Base-by-base conservation (phyloP, 169 alveolate species). In the Cryptosporidium andersoni region DNA sequence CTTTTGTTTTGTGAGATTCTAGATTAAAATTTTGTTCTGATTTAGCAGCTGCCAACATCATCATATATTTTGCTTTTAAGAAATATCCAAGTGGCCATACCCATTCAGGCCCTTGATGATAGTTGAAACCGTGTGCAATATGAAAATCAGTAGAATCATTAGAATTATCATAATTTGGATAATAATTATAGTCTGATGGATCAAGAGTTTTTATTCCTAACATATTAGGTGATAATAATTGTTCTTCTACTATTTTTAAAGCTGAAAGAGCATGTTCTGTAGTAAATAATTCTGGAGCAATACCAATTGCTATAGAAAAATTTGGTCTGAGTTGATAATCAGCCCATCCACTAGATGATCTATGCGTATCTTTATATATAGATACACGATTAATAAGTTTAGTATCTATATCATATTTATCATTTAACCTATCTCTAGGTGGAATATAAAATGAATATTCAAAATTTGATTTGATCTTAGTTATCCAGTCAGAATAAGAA, bases 81-180 rank as follows among this genome's bases (percentile, higher is more conserved):
- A 89, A 95, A 81, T 91, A 94, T 11, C 98, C 99, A 64, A 92
- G 43, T 8, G 96, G 96, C 98, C 98, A 96, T 6, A 96, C 93
- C 99, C 99, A 96, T 81, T 96, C 98, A n/a, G 99, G 99, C 2
- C 99, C 99, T 88, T 96, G 91, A 51, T 95, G 98, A 66, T 95
- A 95, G 67, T 94, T 94, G 82, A 89, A 94, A 34, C 98, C 98
- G 65, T 93, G 94, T 49, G 97, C 95, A 37, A 88, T 74, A 62
- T 80, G 68, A 65, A 66, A 89, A 51, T 91, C 91, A 25, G 80
- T 85, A 16, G 93, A 62, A 80, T 95, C 96, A 88, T 95, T 95
- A 36, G 82, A 64, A 56, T 92, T 93, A 66, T 93, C 93, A 74
- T 95, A 95, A 89, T 91, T 91, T 9, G 95, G 95, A 49, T 91